Evolutionary conservation across 177 flowering plant species (phyloP).

Genomic region (Tripterygium wilfordii): DNA sequence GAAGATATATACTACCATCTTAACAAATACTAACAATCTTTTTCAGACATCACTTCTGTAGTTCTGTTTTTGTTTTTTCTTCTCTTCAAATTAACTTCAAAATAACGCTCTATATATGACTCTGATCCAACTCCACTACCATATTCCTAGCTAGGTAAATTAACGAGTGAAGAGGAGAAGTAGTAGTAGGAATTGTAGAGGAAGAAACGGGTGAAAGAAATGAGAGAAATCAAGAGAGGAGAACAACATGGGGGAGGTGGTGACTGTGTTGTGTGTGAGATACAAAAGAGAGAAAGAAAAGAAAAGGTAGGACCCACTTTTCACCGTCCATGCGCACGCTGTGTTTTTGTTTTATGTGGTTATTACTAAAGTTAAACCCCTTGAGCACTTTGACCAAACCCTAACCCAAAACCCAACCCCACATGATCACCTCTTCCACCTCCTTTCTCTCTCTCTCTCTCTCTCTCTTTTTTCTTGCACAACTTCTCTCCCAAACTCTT

Average conservation of each 20-base stretch:
- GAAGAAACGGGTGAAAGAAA: too few species aligned
- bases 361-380: slow-evolving; percentile 26
- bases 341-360: slow-evolving; percentile 18
- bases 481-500: slow-evolving; percentile 18
- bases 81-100: neutral
- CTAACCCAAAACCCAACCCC: slow-evolving; percentile 33
- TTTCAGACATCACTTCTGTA: too few species aligned
- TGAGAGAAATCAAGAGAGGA: too few species aligned
- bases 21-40: too few species aligned
- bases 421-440: neutral
- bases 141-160: too few species aligned
- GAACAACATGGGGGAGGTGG: too few species aligned
- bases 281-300: slow-evolving; percentile 23
- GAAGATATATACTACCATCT: too few species aligned
- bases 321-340: slow-evolving; percentile 77
- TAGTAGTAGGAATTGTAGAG: too few species aligned
- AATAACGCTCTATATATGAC: neutral
- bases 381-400: slow-evolving; percentile 46
- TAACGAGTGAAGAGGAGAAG: too few species aligned
- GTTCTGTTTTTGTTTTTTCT: too few species aligned
- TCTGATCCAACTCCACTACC: too few species aligned
- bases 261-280: too few species aligned
- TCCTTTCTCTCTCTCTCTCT: slow-evolving; percentile 5
- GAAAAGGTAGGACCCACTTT: slow-evolving; percentile 44
- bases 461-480: neutral